Evolutionary conservation across 768 basidiomycete genomes (phyloP).

Genomic region (Russula foetens): DNA sequence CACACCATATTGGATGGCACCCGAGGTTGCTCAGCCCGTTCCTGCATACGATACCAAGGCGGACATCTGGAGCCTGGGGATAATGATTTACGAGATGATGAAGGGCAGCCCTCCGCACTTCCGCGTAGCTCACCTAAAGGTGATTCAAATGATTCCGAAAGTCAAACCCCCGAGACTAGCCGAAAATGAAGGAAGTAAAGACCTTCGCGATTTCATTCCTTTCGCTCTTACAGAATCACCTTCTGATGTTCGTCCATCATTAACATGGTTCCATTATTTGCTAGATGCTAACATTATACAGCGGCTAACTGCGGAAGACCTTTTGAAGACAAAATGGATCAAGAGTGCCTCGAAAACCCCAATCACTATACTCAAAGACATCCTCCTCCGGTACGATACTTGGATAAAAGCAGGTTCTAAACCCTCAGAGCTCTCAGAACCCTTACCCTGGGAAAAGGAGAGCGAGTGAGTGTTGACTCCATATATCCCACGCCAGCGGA

Average conservation of each 20-base stretch:
- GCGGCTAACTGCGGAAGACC: conserved; percentile 86
- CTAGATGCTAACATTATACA: conserved; percentile 29
- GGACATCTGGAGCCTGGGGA: conserved; percentile 97
- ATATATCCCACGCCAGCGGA: conserved; percentile 16
- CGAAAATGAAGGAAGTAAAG: conserved; percentile 73
- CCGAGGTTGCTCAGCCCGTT: conserved; percentile 86
- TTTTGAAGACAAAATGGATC: conserved; percentile 86
- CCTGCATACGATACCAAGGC: conserved; percentile 96
- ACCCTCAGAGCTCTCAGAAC: conserved; percentile 40
- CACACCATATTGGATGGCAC: conserved; percentile 99
- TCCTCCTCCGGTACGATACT: conserved; percentile 69
- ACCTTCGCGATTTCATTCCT: conserved; percentile 83
- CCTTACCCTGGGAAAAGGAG: conserved; percentile 64
- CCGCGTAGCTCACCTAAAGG: conserved; percentile 69
- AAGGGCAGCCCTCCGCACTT: conserved; percentile 94
- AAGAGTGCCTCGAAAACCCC: conserved; percentile 61
- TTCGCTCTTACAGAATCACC: conserved; percentile 78
- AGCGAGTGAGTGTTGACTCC: conserved; percentile 33
- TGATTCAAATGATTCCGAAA: conserved; percentile 84
- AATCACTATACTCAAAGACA: conserved; percentile 65
- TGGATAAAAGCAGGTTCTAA: conserved; percentile 44
- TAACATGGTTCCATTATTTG: background rate
- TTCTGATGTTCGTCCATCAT: conserved; percentile 46
- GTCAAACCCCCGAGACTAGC: conserved; percentile 72
- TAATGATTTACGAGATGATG: conserved; percentile 93